Conservation (phyloP, 345 rosid species). For the Turnera subulata region DNA sequence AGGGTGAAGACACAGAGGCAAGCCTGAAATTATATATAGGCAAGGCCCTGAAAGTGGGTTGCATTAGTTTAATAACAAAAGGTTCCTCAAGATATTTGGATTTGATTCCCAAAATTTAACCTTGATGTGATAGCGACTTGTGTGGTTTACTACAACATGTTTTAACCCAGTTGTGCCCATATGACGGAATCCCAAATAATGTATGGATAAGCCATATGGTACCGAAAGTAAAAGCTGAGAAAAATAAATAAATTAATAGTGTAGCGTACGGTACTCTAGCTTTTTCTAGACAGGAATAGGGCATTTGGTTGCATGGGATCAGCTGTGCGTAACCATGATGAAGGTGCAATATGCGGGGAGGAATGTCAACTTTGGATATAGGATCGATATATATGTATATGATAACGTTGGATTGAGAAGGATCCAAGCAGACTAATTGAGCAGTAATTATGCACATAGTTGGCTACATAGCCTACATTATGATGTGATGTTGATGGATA, state of each 20-base stretch:
- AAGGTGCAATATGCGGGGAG: slow-evolving; percentile 2
- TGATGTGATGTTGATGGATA: no score
- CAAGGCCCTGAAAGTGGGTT: not conserved
- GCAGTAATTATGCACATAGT: no score
- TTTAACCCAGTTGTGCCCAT: slow-evolving; percentile 14
- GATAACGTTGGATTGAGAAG: slow-evolving; percentile 11
- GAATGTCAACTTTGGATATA: slow-evolving; percentile 45
- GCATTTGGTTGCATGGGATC: not conserved
- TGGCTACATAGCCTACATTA: no score
- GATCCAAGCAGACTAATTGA: not conserved
- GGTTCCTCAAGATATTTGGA: slow-evolving; percentile 38
- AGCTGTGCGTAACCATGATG: not conserved
- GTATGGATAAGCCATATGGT: slow-evolving; percentile 25
- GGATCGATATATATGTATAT: no score
- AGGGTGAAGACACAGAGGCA: not conserved
- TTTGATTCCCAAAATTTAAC: slow-evolving; percentile 22
- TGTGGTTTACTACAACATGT: slow-evolving; percentile 10
- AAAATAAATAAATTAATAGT: no score
- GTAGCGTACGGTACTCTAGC: no score
- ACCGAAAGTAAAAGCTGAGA: slow-evolving; percentile 26
- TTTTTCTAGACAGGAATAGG: slow-evolving; percentile 6
- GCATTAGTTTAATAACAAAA: slow-evolving; percentile 4
- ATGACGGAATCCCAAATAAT: slow-evolving; percentile 24
- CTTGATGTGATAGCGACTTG: slow-evolving; percentile 29
- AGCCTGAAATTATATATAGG: not conserved